Base-by-base conservation (phyloP, 306 rosid genomes). In the Inga laurina region DNA sequence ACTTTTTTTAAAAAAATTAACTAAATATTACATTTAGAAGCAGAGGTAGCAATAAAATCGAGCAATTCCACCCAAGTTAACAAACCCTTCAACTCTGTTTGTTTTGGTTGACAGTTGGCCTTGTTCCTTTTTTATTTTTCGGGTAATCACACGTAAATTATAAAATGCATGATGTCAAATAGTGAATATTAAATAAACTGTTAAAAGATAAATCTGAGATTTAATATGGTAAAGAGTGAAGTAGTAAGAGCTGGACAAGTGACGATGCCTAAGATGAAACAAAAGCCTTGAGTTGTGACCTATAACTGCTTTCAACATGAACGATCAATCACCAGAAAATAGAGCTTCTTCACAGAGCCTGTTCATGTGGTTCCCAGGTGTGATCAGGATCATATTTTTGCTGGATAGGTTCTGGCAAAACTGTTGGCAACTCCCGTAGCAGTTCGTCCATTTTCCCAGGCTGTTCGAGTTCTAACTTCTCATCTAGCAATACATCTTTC, bases 401-500 rank as follows among this genome's bases (percentile, higher is more conserved):
- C 56, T 84, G 80, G 51, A 82, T 24, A 46, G 45, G 41, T 76
- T 88, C 87, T 0, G 81, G 51, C 9, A 27, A 21, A 82, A 85
- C 73, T 22, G 68, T 16, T 18, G 90, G 85, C 66, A 54, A 11
- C 3, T 10, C 8, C 73, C 10, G 66, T 22, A 88, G 59, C 37
- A 77, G 65, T 41, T 72, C 21, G 19, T 85, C 79, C 76, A 72
- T 78, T 46, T 75, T 84, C 82, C 16, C 39, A 75, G 72, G 66
- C 41, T 32, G 11, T 54, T 34, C 83, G 32, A 88, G 88, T 10
- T 59, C 15, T 65, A 76, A 75, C 81, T 37, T 88, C 77, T 85
- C 88, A 4, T 85, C 84, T 18, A 88, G 67, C 14, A 62, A 76
- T 14, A n/a, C 81, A 46, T 4, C 6, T 85, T 88, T 88, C 21